Base-by-base conservation (phyloP, 2,329 filamentous ascomycete species). In the Amesomyces nigricolor region DNA sequence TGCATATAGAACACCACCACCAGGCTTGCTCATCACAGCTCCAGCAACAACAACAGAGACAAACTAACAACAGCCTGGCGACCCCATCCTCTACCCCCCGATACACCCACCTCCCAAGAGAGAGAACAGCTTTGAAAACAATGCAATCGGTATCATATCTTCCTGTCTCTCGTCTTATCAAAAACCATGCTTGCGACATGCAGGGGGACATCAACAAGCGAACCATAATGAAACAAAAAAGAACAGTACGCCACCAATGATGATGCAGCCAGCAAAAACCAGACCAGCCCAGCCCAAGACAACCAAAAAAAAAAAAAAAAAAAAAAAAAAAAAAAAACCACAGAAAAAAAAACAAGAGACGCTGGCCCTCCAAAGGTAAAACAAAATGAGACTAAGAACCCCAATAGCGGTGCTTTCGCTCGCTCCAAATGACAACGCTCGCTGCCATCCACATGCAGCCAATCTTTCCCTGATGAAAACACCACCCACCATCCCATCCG, bases 131-230 rank as follows among this genome's bases (percentile, higher is more conserved):
- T 22, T 32, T 3, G 16, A 44, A 54, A 54, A 48, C 8, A 44
- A 54, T 48, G 51, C 46, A 54, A 22, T 40, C 46, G 52, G 47
- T 50, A 54, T 54, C 53, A 50, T 54, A 50, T 44, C 46, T 45
- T 49, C 32, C 35, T 38, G 46, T 45, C 45, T 45, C 45, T 50
- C 53, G 45, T 54, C 53, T 50, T 40, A 8, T 50, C 40, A 13
- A 35, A 22, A 35, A 46, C 22, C 22, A 29, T 29, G 22, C 22
- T 29, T 8, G 26, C 19, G 22, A 30, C 43, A 45, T 45, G 50
- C 42, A 52, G 42, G 9, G 9, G 14, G 22, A 39, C 48, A 26
- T 51, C 48, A 51, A 44, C 16, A 22, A 47, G 37, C 32, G 46
- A 44, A 51, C 7, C 5, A 29, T 26, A 19, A 45, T 26, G 32